Evolutionary conservation across 352 stramenopile species (phyloP).

Genomic region (Pythium phragmitis): DNA sequence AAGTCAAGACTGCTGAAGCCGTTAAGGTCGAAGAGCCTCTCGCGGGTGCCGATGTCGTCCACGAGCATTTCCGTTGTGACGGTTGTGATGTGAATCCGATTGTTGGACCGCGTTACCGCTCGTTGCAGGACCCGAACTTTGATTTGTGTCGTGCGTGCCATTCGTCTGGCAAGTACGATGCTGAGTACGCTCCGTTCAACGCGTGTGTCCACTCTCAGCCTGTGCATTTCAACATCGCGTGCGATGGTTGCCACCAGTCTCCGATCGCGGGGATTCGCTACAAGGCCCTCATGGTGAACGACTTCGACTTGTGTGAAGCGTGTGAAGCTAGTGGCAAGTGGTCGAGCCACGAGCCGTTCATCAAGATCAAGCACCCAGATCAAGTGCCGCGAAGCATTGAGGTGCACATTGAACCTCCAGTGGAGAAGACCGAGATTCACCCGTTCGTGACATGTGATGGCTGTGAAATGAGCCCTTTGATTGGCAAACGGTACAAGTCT

Average conservation of each 20-base stretch:
- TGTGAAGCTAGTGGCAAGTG: slow-evolving; percentile 37
- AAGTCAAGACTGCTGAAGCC: slow-evolving; percentile 2
- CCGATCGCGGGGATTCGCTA: slow-evolving; percentile 65
- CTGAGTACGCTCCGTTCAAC: slow-evolving; percentile 22
- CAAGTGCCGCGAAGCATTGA: slow-evolving; percentile 27
- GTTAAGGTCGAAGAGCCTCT: slow-evolving; percentile 10
- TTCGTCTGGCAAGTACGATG: slow-evolving; percentile 7
- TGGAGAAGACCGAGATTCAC: slow-evolving; percentile 7
- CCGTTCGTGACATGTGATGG: slow-evolving; percentile 33
- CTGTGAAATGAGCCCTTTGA: slow-evolving; percentile 49
- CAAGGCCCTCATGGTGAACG: slow-evolving; percentile 51
- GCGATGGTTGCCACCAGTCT: slow-evolving; percentile 59
- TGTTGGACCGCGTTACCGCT: slow-evolving; percentile 37
- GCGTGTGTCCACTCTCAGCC: slow-evolving; percentile 11
- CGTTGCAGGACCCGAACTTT: slow-evolving; percentile 28
- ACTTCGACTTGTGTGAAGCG: slow-evolving; percentile 72
- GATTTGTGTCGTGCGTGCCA: slow-evolving; percentile 41
- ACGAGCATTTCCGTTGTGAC: slow-evolving; percentile 38
- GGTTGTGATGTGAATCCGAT: slow-evolving; percentile 37
- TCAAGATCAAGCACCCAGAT: slow-evolving; percentile 54
- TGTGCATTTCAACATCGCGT: slow-evolving; percentile 43
- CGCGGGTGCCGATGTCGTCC: slow-evolving; percentile 20
- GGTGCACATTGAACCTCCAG: slow-evolving; percentile 20
- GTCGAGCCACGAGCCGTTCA: slow-evolving; percentile 36
- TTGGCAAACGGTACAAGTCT: slow-evolving; percentile 81